Evolutionary conservation across 192 early-diverging fungal genomes (phyloP).

Genomic region (Backusella tuberculispora): DNA sequence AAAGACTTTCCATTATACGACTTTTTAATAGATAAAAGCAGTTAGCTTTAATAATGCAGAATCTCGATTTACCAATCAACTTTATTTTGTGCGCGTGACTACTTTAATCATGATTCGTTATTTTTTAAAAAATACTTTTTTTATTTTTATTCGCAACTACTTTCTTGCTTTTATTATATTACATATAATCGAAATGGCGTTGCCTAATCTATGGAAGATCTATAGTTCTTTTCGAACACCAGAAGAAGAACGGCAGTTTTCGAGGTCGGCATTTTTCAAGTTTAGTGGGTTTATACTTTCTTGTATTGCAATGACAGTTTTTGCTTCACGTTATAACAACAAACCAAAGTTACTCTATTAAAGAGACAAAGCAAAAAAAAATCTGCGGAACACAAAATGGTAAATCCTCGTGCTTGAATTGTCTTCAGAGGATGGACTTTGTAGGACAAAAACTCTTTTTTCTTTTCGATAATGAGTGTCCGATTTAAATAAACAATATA

Average conservation of each 20-base stretch:
- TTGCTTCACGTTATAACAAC: constrained; percentile 36
- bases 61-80: constrained; percentile 4
- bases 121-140: neutral
- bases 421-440: constrained; percentile 5
- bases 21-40: neutral
- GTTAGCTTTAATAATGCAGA: neutral
- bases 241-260: constrained; percentile 61
- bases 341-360: constrained; percentile 28
- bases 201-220: constrained; percentile 61
- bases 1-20: neutral
- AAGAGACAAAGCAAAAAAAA: no score
- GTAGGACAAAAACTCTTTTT: neutral
- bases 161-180: neutral
- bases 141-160: neutral
- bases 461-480: neutral
- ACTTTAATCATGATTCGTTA: neutral
- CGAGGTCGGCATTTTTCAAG: constrained; percentile 62
- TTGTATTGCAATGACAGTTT: constrained; percentile 57
- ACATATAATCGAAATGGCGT: constrained; percentile 46
- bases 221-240: constrained; percentile 61
- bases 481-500: neutral
- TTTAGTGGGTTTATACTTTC: constrained; percentile 62
- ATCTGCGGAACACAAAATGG: neutral
- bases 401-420: neutral
- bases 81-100: constrained; percentile 7